These are phyloP conservation scores for Paramecium sexaurelia DNA, from an alignment of 73 alveolate genomes.

Conservation along the genomic window DNA sequence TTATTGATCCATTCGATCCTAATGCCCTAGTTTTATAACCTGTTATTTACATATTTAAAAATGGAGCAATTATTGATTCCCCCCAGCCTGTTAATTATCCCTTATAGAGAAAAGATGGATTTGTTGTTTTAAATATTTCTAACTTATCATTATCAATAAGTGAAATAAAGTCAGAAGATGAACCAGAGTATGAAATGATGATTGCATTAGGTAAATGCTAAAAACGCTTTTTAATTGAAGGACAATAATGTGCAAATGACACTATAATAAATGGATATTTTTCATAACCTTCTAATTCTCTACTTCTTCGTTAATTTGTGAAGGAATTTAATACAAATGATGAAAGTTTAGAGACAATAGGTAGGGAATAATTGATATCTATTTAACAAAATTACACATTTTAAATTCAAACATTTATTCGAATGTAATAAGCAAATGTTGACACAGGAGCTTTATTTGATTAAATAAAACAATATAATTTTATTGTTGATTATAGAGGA, in stretches of 20 bases:
- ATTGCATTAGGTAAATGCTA: background rate
- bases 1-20: background rate
- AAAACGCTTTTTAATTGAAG: background rate
- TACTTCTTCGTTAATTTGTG: background rate
- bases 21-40: background rate
- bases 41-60: background rate
- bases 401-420: background rate
- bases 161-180: background rate
- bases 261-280: background rate
- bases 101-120: background rate
- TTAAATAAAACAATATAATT: background rate
- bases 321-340: background rate
- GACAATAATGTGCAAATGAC: background rate
- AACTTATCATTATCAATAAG: background rate
- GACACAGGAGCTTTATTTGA: background rate
- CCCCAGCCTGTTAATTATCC: background rate
- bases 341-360: background rate
- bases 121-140: background rate
- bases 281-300: background rate
- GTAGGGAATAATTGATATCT: background rate
- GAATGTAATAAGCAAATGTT: background rate
- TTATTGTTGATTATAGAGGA: background rate
- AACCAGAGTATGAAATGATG: background rate
- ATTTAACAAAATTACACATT: background rate
- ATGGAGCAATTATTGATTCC: background rate